phyloP scores from a whole-genome alignment of 352 stramenopile genomes.

The Phytophthora hybrid region DNA sequence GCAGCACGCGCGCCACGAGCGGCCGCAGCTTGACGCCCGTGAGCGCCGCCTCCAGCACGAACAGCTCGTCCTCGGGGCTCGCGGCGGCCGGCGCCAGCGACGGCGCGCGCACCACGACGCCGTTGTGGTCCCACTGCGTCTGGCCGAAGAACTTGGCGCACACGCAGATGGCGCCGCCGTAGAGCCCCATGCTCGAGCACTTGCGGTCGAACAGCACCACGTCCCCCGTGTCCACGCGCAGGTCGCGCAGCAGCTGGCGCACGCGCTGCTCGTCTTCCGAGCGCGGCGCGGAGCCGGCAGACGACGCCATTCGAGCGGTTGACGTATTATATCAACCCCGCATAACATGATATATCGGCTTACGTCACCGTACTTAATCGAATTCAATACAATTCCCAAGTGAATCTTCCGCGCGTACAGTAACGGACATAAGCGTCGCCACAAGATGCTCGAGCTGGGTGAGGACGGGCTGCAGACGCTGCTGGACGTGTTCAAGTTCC shows the following conservation, averaged over 20 bases:
- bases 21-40: constrained; percentile 87
- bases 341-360: no score
- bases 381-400: constrained; percentile 30
- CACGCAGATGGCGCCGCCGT: constrained; percentile 80
- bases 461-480: constrained; percentile 47
- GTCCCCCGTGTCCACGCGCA: constrained; percentile 77
- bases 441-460: constrained; percentile 20
- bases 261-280: constrained; percentile 40
- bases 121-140: constrained; percentile 90
- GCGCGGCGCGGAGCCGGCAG: no score
- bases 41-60: constrained; percentile 79
- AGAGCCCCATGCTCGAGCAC: constrained; percentile 78
- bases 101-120: constrained; percentile 72
- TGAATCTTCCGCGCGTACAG: constrained; percentile 13
- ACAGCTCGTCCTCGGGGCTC: constrained; percentile 53
- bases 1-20: constrained; percentile 77
- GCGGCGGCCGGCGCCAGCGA: constrained; percentile 22
- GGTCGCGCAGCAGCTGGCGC: constrained; percentile 57
- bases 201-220: constrained; percentile 86
- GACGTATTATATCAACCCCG: no score
- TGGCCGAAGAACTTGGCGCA: constrained; percentile 85
- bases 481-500: constrained; percentile 67
- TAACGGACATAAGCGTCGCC: background rate
- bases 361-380: constrained; percentile 29
- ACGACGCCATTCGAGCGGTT: no score